Evolutionary conservation across 805 yeast genomes (phyloP).

Genomic region (Monosporozyma solicola): DNA sequence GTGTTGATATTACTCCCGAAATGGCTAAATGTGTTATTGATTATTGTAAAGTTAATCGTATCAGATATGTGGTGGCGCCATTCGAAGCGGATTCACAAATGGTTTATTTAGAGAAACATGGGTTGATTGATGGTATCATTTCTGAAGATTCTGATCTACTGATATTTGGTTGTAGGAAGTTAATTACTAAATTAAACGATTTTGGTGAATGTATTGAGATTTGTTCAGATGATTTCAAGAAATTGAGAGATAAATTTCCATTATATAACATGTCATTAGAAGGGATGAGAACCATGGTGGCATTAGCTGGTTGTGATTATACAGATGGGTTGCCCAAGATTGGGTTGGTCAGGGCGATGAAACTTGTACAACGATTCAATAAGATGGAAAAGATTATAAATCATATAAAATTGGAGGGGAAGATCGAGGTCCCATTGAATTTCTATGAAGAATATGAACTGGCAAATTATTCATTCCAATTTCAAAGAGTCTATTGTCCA

Average conservation of each 20-base stretch:
- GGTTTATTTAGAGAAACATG: conserved; percentile 74
- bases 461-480: conserved; percentile 75
- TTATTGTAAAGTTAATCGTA: conserved; percentile 45
- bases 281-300: conserved; percentile 68
- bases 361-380: conserved; percentile 42
- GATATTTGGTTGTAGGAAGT: conserved; percentile 69
- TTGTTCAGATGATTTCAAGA: conserved; percentile 42
- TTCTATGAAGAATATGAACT: conserved; percentile 51
- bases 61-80: conserved; percentile 86
- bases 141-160: conserved; percentile 93
- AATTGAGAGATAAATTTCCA: conserved; percentile 38
- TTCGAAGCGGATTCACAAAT: conserved; percentile 97
- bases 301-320: conserved; percentile 94
- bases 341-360: conserved; percentile 72
- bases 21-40: conserved; percentile 86
- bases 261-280: conserved; percentile 43
- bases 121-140: conserved; percentile 73
- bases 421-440: conserved; percentile 42
- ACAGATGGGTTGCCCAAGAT: conserved; percentile 76
- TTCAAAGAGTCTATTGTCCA: conserved; percentile 82
- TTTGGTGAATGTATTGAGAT: conserved; percentile 63
- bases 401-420: conserved; percentile 53
- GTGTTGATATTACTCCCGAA: conserved; percentile 79
- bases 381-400: conserved; percentile 48
- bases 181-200: conserved; percentile 78